phyloP scores from a whole-genome alignment of 2,329 filamentous ascomycete genomes.

The Sporothrix pseudoabietina region DNA sequence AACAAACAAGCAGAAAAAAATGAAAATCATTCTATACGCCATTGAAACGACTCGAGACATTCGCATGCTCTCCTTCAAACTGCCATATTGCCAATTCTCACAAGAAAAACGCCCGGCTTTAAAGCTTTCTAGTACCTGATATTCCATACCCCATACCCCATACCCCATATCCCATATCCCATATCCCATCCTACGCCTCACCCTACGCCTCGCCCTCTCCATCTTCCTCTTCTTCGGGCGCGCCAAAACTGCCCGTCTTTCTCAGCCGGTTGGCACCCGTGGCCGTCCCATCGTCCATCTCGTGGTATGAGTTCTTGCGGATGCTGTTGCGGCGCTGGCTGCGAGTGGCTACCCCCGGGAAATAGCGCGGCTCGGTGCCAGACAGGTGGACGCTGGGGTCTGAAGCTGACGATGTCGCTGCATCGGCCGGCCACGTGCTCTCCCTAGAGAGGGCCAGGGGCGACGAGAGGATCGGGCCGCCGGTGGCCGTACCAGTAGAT shows the following conservation, averaged over 20 bases:
- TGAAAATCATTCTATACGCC: not conserved
- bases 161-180: not conserved
- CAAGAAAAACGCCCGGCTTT: not conserved
- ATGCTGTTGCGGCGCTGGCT: slow-evolving; percentile 51
- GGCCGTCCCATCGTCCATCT: slow-evolving; percentile 41
- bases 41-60: not conserved
- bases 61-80: not conserved
- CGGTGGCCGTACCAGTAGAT: slow-evolving; percentile 15
- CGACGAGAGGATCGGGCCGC: slow-evolving; percentile 24
- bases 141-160: not conserved
- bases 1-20: not conserved
- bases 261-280: slow-evolving; percentile 16
- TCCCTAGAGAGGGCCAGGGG: slow-evolving; percentile 37
- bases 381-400: slow-evolving; percentile 50
- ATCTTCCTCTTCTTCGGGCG: not conserved
- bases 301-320: slow-evolving; percentile 45
- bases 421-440: slow-evolving; percentile 42
- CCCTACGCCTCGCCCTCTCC: not conserved
- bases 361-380: slow-evolving; percentile 67
- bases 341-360: slow-evolving; percentile 68
- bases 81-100: not conserved
- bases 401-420: not conserved
- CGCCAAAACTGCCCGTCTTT: slow-evolving; percentile 11
- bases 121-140: not conserved
- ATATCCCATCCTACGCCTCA: too few relatives aligned